These are phyloP conservation scores for Aspergillus baeticus DNA, from an alignment of 495 filamentous ascomycete genomes.

Conservation along the genomic window DNA sequence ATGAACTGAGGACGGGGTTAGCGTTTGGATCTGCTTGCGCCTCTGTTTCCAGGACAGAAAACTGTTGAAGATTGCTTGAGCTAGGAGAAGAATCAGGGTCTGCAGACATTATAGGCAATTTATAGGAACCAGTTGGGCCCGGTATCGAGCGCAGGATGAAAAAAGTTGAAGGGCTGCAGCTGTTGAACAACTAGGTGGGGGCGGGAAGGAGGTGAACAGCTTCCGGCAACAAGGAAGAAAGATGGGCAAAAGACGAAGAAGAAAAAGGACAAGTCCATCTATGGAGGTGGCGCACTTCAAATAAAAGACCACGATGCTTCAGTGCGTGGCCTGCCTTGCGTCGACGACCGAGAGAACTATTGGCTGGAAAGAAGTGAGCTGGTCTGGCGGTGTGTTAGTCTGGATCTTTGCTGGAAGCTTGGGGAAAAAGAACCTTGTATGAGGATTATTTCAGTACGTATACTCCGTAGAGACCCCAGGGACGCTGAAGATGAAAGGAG, in stretches of 20 bases:
- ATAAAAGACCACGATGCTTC: not conserved
- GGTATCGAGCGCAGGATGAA: not conserved
- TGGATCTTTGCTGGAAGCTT: not conserved
- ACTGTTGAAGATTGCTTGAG: slow-evolving; percentile 6
- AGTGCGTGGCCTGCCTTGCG: slow-evolving; percentile 6
- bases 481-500: not conserved
- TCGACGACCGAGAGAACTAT: not conserved
- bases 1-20: not conserved
- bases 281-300: slow-evolving; percentile 2
- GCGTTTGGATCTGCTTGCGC: slow-evolving; percentile 16
- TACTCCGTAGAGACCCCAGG: not conserved
- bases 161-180: not conserved
- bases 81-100: not conserved
- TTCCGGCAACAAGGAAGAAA: not conserved
- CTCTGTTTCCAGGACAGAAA: slow-evolving; percentile 3
- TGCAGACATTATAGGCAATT: slow-evolving; percentile 9
- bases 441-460: not conserved
- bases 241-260: not conserved
- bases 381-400: slow-evolving; percentile 13
- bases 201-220: not conserved
- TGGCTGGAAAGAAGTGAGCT: not conserved
- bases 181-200: not conserved
- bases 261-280: slow-evolving; percentile 1
- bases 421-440: not conserved
- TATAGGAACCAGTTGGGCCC: not conserved